These are phyloP conservation scores for Vitis hybrid DNA, from an alignment of 177 flowering plant species.

Conservation along the genomic window DNA sequence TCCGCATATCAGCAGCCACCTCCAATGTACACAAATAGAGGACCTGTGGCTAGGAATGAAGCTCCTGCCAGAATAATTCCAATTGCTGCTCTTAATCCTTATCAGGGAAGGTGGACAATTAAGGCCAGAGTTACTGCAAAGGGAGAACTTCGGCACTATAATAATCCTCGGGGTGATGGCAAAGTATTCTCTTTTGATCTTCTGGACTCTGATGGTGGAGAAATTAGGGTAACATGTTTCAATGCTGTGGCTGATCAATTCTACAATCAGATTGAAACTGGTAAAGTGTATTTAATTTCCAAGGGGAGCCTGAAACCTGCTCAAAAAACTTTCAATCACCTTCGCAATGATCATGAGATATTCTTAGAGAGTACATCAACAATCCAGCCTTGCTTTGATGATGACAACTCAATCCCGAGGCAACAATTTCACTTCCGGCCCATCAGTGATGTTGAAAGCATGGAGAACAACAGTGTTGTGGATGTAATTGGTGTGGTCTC, in stretches of 20 bases:
- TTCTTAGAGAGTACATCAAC: conserved; percentile 59
- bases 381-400: conserved; percentile 72
- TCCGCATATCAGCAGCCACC: conserved; percentile 58
- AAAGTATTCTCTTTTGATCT: conserved; percentile 95
- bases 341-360: conserved; percentile 78
- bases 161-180: conserved; percentile 86
- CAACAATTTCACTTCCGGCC: conserved; percentile 80
- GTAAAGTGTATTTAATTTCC: conserved; percentile 81
- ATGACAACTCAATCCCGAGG: conserved; percentile 70
- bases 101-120: conserved; percentile 87
- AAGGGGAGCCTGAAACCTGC: conserved; percentile 83
- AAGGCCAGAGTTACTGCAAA: conserved; percentile 93
- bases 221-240: conserved; percentile 92
- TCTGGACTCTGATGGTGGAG: conserved; percentile 93
- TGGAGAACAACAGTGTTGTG: conserved; percentile 63
- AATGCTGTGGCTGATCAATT: conserved; percentile 92
- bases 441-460: conserved; percentile 72
- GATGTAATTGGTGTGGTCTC: conserved; percentile 89
- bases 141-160: conserved; percentile 73
- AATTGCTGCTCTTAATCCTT: conserved; percentile 89
- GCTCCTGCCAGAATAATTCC: conserved; percentile 80
- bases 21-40: conserved; percentile 74
- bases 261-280: conserved; percentile 71
- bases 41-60: conserved; percentile 83
- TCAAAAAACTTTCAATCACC: conserved; percentile 77